Evolutionary conservation across 2,329 filamentous ascomycete species (phyloP), one percentile per base, ranked within the genome.

Genomic region (Chaetomium strumarium): DNA sequence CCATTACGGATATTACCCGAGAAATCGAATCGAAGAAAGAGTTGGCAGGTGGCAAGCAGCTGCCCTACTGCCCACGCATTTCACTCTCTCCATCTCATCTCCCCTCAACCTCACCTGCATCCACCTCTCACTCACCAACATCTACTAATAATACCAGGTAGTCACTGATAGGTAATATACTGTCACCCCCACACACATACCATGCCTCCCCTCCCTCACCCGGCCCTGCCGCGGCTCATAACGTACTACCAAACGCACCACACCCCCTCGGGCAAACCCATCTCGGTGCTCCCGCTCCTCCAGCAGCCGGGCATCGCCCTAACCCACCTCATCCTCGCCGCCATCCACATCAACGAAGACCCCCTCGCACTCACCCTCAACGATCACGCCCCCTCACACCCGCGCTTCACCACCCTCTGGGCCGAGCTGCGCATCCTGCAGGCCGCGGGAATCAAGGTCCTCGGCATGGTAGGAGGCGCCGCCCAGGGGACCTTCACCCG

Each of bases 391-490:
- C 86, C 85, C 2, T 74, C 79, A 13, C 73, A 85, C 60, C 70
- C 77, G 24, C 78, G 82, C 55, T 89, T 82, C 65, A 67, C 74
- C 16, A 77, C 79, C 9, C 73, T 91, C 41, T 92, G 87, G 86
- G 76, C 77, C 8, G 88, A 92, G 65, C 76, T 88, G 14, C 76
- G 77, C 29, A 73, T 80, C 60, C 70, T 90, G n/a, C 85, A 90
- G 67, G 80, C 78, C 1, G 75, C 74, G 36, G 87, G 86, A 19
- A 75, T 92, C 61, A 85, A 84, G 62, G 80, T 92, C n/a, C 73
- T 92, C 57, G 86, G 83, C 44, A 90, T 93, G 86, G 74, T 93
- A 0, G 88, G 88, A 31, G 88, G 88, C 13, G 88, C 88, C 2
- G 88, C 87, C 0, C 80, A 80, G 62, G 88, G 88, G 11, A 82